Percentiles rank a stretch among this genome's conserved stretches.
Evolutionary conservation across 495 filamentous ascomycete genomes (phyloP).

Genomic region (Arthonia radiata): DNA sequence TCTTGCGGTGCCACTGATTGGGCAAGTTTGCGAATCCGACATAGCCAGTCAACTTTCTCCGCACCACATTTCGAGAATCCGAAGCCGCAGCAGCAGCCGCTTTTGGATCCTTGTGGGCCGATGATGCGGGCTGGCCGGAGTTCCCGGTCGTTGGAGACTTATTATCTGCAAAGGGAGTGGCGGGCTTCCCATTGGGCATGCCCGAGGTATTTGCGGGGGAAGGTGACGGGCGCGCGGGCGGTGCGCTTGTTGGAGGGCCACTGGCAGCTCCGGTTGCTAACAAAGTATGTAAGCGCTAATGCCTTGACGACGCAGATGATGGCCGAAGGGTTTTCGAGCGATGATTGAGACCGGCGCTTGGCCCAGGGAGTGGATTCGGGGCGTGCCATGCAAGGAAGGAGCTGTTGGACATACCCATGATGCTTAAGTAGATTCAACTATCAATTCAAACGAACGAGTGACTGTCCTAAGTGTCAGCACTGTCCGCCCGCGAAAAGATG

Average conservation of each 20-base stretch:
- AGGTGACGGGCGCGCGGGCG: constrained; percentile 13
- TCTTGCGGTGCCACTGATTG: constrained; percentile 99
- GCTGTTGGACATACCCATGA: too few species aligned
- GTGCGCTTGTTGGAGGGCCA: constrained; percentile 6
- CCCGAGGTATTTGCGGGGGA: constrained; percentile 5
- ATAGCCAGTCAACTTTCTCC: constrained; percentile 92
- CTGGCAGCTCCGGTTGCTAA: too few species aligned
- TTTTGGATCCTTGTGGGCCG: constrained; percentile 72
- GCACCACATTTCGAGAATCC: constrained; percentile 92
- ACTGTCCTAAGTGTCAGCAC: too few species aligned
- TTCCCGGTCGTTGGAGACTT: constrained; percentile 17
- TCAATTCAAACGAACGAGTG: too few species aligned
- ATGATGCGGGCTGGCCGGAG: constrained; percentile 41
- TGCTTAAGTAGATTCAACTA: too few species aligned
- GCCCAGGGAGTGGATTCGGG: too few species aligned
- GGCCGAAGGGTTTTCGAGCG: too few species aligned
- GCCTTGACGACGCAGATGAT: too few species aligned
- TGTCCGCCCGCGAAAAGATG: too few species aligned
- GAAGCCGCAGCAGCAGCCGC: constrained; percentile 48
- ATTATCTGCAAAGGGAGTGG: constrained; percentile 31
- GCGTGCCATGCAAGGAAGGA: too few species aligned
- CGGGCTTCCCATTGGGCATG: constrained; percentile 24
- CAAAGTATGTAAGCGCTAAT: too few species aligned
- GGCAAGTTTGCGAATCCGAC: constrained; percentile 97
- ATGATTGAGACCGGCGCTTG: too few species aligned